Percentiles rank a stretch among this genome's conserved stretches.
Conservation (phyloP, 306 rosid species). For the Vigna angularis region DNA sequence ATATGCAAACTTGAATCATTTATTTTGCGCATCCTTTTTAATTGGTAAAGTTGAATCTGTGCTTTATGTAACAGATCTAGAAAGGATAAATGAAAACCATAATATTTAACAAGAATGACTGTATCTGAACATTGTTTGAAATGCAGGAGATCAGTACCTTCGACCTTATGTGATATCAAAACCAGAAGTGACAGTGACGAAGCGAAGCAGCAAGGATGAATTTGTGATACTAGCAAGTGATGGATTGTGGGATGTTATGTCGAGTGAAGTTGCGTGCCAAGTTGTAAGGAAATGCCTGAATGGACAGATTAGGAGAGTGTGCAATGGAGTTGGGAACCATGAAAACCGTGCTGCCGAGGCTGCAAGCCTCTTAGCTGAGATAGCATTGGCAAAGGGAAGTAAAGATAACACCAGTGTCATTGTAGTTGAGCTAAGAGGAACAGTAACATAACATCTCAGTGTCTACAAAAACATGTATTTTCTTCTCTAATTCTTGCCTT, state of each 20-base stretch:
- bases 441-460: slow-evolving; percentile 35
- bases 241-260: slow-evolving; percentile 87
- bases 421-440: slow-evolving; percentile 69
- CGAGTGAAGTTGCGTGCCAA: slow-evolving; percentile 71
- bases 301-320: slow-evolving; percentile 47
- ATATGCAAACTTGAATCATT: slow-evolving; percentile 8
- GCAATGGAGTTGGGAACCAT: slow-evolving; percentile 30
- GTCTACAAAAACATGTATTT: background rate
- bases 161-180: slow-evolving; percentile 81
- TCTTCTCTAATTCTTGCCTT: background rate
- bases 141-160: slow-evolving; percentile 78
- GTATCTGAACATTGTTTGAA: background rate
- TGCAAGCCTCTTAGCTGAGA: slow-evolving; percentile 65
- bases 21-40: background rate
- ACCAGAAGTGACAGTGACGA: slow-evolving; percentile 85
- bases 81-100: background rate
- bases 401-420: slow-evolving; percentile 87
- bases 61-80: background rate
- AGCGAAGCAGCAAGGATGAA: slow-evolving; percentile 69
- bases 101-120: background rate
- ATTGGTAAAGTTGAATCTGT: background rate
- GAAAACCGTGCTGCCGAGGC: slow-evolving; percentile 63
- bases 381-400: slow-evolving; percentile 85
- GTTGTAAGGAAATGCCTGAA: slow-evolving; percentile 70
- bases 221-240: slow-evolving; percentile 87